A percentile compares a stretch with the other conserved stretches of the same genome.
Conservation (phyloP, 2,329 filamentous ascomycete genomes). For the Beauveria rudraprayagi region DNA sequence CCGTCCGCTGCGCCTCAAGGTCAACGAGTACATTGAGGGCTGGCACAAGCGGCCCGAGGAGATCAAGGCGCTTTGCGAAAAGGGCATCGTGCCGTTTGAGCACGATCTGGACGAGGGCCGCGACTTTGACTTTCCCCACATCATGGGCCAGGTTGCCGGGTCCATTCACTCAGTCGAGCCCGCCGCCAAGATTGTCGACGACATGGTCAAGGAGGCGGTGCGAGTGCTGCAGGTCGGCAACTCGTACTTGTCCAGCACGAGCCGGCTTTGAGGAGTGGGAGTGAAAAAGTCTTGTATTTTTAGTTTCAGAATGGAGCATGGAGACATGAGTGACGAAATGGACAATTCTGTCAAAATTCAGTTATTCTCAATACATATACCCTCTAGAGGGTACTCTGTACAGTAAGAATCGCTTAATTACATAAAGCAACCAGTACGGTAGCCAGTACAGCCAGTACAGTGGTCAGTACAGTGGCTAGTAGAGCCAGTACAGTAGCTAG, state of each 20-base stretch:
- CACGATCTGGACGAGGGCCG: constrained; percentile 75
- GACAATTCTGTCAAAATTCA: no score
- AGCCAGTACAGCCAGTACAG: no score
- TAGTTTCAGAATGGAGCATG: not conserved
- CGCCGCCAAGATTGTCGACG: constrained; percentile 74
- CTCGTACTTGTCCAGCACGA: constrained; percentile 47
- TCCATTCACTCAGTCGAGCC: constrained; percentile 70
- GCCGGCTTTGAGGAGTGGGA: constrained; percentile 28
- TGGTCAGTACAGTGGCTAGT: no score
- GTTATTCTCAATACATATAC: no score
- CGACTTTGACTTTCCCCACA: constrained; percentile 75
- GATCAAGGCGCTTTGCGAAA: constrained; percentile 66
- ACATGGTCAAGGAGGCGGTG: constrained; percentile 77
- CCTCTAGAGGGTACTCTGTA: no score
- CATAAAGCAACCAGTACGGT: no score
- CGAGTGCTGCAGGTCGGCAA: constrained; percentile 56
- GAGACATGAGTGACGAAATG: no score
- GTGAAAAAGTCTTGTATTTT: not conserved
- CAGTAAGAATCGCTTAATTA: no score
- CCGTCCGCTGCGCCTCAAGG: constrained; percentile 68
- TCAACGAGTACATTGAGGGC: constrained; percentile 72
- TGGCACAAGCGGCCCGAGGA: constrained; percentile 74
- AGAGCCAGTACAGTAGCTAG: no score
- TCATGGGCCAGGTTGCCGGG: constrained; percentile 92
- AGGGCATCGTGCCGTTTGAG: constrained; percentile 72